Evolutionary conservation across 306 rosid species (phyloP).

Genomic region (Pyrus pyrifolia): DNA sequence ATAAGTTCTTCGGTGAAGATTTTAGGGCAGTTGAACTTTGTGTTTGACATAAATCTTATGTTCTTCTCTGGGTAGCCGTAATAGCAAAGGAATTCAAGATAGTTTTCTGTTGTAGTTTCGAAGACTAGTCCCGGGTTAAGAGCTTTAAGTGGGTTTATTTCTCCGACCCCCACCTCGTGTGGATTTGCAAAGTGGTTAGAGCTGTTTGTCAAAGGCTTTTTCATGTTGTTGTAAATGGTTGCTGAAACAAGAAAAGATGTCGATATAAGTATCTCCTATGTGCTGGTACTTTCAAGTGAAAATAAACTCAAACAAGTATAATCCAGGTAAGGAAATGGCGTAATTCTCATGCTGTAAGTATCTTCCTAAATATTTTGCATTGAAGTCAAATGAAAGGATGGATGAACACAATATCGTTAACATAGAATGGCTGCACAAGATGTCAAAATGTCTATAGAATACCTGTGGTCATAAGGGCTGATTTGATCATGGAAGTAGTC

Average conservation of each 20-base stretch:
- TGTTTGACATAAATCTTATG: slow-evolving; percentile 51
- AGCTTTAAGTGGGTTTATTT: slow-evolving; percentile 70
- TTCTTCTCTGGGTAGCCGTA: slow-evolving; percentile 55
- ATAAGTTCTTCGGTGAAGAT: slow-evolving; percentile 57
- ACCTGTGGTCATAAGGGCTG: slow-evolving; percentile 98
- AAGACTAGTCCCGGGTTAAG: slow-evolving; percentile 82
- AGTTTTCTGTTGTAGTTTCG: slow-evolving; percentile 44
- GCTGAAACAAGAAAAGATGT: slow-evolving; percentile 45
- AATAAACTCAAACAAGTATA: neutral
- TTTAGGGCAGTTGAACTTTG: slow-evolving; percentile 61
- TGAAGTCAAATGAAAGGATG: neutral
- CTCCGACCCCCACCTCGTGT: slow-evolving; percentile 86
- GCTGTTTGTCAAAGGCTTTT: slow-evolving; percentile 62
- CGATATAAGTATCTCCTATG: neutral
- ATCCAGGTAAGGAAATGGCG: neutral
- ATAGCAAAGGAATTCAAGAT: slow-evolving; percentile 71
- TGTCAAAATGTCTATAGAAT: neutral
- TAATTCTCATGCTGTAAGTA: neutral
- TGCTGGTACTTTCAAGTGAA: neutral
- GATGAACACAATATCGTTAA: neutral
- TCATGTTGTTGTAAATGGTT: slow-evolving; percentile 53
- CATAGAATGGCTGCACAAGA: neutral
- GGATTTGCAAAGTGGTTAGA: slow-evolving; percentile 49
- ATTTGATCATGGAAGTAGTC: slow-evolving; percentile 84
- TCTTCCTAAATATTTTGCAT: neutral